Conservation (phyloP, 2,329 filamentous ascomycete genomes). For the Penicillium sp. region DNA sequence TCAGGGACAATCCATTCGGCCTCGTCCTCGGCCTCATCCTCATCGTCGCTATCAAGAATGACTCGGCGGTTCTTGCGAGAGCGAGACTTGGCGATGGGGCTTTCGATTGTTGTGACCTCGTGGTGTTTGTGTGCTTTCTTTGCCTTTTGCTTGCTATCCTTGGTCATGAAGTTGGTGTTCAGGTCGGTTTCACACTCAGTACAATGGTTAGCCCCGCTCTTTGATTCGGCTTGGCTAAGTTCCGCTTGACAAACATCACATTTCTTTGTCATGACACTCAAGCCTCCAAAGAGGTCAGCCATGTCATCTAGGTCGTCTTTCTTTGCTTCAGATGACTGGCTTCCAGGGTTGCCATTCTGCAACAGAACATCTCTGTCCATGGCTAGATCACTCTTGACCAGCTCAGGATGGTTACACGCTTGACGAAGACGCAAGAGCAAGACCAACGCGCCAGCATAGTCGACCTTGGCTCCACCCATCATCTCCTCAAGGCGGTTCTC, state of each 20-base stretch:
- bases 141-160: slow-evolving; percentile 45
- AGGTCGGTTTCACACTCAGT: slow-evolving; percentile 74
- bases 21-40: slow-evolving; percentile 63
- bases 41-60: slow-evolving; percentile 57
- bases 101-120: slow-evolving; percentile 27
- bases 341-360: slow-evolving; percentile 56
- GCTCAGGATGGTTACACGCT: slow-evolving; percentile 88
- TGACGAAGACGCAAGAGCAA: slow-evolving; percentile 87
- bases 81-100: slow-evolving; percentile 23
- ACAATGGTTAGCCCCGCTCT: slow-evolving; percentile 61
- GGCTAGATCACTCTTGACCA: slow-evolving; percentile 80
- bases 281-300: slow-evolving; percentile 79
- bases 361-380: slow-evolving; percentile 84
- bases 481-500: slow-evolving; percentile 85
- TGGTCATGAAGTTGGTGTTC: slow-evolving; percentile 52
- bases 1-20: slow-evolving; percentile 79
- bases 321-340: slow-evolving; percentile 52
- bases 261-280: slow-evolving; percentile 73
- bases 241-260: slow-evolving; percentile 81
- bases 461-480: slow-evolving; percentile 76
- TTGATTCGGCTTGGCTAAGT: slow-evolving; percentile 58
- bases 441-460: slow-evolving; percentile 92
- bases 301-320: slow-evolving; percentile 74
- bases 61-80: slow-evolving; percentile 43
- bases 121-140: slow-evolving; percentile 45